Evolutionary conservation across 768 basidiomycete species (phyloP).

Genomic region (Trametes sanguinea): DNA sequence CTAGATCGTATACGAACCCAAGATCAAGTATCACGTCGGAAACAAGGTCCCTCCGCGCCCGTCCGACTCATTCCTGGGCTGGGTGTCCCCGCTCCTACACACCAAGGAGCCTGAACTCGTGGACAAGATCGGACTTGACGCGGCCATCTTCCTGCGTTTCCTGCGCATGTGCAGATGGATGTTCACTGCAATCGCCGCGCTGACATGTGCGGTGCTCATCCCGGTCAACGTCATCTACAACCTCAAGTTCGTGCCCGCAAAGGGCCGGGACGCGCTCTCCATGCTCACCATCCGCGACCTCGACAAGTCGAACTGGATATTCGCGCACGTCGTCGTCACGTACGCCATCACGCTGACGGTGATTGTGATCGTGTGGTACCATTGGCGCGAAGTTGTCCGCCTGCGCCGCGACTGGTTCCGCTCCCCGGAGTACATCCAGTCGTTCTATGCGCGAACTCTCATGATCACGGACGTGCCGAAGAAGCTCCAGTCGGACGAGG

Average conservation of each 20-base stretch:
- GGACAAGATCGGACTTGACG: slow-evolving; percentile 89
- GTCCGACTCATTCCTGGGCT: slow-evolving; percentile 81
- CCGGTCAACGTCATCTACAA: slow-evolving; percentile 90
- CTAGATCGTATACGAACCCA: slow-evolving; percentile 86
- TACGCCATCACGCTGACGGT: slow-evolving; percentile 81
- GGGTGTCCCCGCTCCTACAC: slow-evolving; percentile 83
- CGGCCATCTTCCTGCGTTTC: slow-evolving; percentile 90
- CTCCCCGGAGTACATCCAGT: slow-evolving; percentile 82
- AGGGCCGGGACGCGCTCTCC: slow-evolving; percentile 62
- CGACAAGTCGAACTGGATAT: slow-evolving; percentile 60
- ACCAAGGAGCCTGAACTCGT: slow-evolving; percentile 89
- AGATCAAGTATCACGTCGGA: slow-evolving; percentile 86
- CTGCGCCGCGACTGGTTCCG: slow-evolving; percentile 89
- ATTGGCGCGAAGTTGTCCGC: slow-evolving; percentile 78
- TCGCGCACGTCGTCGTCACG: slow-evolving; percentile 80
- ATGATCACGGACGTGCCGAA: slow-evolving; percentile 79
- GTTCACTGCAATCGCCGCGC: slow-evolving; percentile 62
- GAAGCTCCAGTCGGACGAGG: slow-evolving; percentile 83
- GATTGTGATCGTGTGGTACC: slow-evolving; percentile 66
- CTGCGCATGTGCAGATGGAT: slow-evolving; percentile 79
- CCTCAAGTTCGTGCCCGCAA: slow-evolving; percentile 55
- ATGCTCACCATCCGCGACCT: slow-evolving; percentile 90
- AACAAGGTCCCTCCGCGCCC: slow-evolving; percentile 79
- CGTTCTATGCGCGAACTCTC: slow-evolving; percentile 93
- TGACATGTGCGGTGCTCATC: slow-evolving; percentile 73